Conservation (phyloP, 257 asterid species). For the Nicotiana noctiflora region DNA sequence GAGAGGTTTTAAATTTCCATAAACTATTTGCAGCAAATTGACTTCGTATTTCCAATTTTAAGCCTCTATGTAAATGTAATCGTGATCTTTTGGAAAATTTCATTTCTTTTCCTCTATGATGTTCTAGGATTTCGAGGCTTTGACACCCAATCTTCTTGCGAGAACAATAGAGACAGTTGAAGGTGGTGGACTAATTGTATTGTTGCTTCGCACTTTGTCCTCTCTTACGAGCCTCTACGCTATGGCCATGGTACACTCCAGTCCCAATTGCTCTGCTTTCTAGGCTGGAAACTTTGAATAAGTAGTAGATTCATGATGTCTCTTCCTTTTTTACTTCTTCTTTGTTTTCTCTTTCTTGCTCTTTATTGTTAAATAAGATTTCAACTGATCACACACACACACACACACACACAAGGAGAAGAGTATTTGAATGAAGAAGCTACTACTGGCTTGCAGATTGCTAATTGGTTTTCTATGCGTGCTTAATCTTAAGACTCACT, state of each 20-base stretch:
- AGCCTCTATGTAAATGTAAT: neutral
- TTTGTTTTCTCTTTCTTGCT: neutral
- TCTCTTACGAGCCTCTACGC: constrained; percentile 87
- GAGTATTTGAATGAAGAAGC: neutral
- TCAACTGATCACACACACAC: neutral
- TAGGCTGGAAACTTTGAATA: neutral
- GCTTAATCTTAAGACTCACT: neutral
- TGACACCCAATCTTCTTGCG: constrained; percentile 95
- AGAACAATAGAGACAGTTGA: constrained; percentile 98
- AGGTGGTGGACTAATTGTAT: constrained; percentile 92
- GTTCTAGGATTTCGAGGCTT: constrained; percentile 80
- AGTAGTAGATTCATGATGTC: neutral
- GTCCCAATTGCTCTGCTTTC: neutral
- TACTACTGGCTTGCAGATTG: neutral
- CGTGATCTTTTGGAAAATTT: neutral
- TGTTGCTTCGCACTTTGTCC: constrained; percentile 79
- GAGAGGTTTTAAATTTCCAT: no score
- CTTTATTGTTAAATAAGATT: neutral
- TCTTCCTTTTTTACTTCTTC: neutral
- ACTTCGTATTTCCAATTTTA: no score
- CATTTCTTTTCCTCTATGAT: neutral
- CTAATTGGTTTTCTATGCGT: neutral
- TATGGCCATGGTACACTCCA: constrained; percentile 73
- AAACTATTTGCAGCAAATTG: no score
- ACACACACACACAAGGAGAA: neutral